These are phyloP conservation scores for Aureobasidium sp. DNA, from an alignment of 2,329 filamentous ascomycete species.

Conservation along the genomic window DNA sequence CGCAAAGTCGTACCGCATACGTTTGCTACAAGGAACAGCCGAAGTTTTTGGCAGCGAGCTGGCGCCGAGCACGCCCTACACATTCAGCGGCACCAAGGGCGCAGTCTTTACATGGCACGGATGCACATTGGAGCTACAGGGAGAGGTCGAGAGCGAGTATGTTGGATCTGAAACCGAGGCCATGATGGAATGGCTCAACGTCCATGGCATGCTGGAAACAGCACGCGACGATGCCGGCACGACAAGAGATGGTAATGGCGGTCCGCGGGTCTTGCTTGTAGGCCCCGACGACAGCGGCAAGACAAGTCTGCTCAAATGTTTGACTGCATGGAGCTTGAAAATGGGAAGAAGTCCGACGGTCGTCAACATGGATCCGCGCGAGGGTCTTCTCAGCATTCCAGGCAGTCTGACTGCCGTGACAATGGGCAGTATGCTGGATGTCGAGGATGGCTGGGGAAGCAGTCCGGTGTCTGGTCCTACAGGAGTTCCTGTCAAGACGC, in stretches of 20 bases:
- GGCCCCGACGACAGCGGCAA: slow-evolving; percentile 76
- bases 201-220: slow-evolving; percentile 78
- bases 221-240: slow-evolving; percentile 54
- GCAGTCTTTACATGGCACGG: slow-evolving; percentile 91
- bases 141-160: slow-evolving; percentile 62
- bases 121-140: slow-evolving; percentile 73
- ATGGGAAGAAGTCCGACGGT: slow-evolving; percentile 71
- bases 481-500: slow-evolving; percentile 81
- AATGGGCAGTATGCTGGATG: slow-evolving; percentile 78
- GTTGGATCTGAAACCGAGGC: slow-evolving; percentile 68
- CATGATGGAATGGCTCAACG: slow-evolving; percentile 71
- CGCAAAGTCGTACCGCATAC: slow-evolving; percentile 32
- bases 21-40: slow-evolving; percentile 73
- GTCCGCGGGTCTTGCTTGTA: slow-evolving; percentile 77
- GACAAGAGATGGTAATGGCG: slow-evolving; percentile 31
- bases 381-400: slow-evolving; percentile 51
- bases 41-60: slow-evolving; percentile 96
- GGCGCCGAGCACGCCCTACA: slow-evolving; percentile 70
- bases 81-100: slow-evolving; percentile 72
- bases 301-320: slow-evolving; percentile 42
- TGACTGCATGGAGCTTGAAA: slow-evolving; percentile 74
- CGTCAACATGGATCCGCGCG: slow-evolving; percentile 75
- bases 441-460: slow-evolving; percentile 75
- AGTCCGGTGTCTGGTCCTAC: slow-evolving; percentile 88
- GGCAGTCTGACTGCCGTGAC: slow-evolving; percentile 81